Conservation (phyloP, 805 yeast species). For the Pichia eremophila region DNA sequence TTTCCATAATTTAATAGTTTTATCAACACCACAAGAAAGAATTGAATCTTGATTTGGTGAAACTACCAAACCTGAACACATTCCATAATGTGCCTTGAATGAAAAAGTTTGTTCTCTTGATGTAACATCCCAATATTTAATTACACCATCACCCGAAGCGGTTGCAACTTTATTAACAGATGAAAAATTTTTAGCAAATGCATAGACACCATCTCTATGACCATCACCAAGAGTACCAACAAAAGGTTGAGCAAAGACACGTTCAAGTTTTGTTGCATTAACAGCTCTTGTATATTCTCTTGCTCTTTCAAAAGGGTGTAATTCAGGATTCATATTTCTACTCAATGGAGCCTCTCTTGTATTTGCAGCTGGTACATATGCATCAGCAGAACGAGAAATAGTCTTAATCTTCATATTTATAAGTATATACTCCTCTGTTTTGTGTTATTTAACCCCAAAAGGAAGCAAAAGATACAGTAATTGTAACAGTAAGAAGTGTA, state of each 20-base stretch:
- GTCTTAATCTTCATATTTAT: constrained; percentile 70
- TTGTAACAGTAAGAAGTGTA: no score
- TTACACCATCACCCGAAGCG: constrained; percentile 91
- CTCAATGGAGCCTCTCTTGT: constrained; percentile 83
- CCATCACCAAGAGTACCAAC: constrained; percentile 92
- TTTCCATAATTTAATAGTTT: constrained; percentile 83
- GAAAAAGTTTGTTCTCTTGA: constrained; percentile 66
- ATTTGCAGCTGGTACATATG: constrained; percentile 85
- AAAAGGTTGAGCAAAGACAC: constrained; percentile 97
- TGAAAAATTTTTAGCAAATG: constrained; percentile 69
- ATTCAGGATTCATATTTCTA: constrained; percentile 83
- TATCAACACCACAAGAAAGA: constrained; percentile 81
- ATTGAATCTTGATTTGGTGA: constrained; percentile 48
- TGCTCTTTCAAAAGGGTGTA: constrained; percentile 96
- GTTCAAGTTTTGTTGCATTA: constrained; percentile 89
- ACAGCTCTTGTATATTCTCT: constrained; percentile 92
- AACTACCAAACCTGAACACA: constrained; percentile 77
- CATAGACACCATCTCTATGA: constrained; percentile 89
- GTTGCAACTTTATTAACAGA: constrained; percentile 71
- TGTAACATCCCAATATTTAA: constrained; percentile 89
- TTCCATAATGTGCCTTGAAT: constrained; percentile 83
- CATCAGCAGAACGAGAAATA: constrained; percentile 80
- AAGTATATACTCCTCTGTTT: no score
- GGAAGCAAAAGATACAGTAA: no score
- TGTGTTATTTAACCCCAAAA: no score